Evolutionary conservation across 148 eudicot species (phyloP).

Genomic region (Rheum nobile): DNA sequence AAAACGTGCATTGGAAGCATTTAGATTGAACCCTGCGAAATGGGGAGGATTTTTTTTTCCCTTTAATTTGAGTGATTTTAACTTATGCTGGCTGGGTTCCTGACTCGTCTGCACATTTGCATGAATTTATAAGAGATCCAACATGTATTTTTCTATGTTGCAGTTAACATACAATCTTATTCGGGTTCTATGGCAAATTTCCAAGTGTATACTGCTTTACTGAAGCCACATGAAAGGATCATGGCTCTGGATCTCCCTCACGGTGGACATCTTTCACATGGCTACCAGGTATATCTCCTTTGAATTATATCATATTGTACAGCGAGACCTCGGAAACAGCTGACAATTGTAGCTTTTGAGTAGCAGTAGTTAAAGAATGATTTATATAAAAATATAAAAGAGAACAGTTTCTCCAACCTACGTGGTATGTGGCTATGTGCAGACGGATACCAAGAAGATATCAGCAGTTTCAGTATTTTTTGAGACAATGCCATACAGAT

Average conservation of each 20-base stretch:
- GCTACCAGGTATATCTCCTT: slow-evolving; percentile 67
- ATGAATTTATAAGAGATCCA: neutral
- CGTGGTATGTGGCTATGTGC: too few species aligned
- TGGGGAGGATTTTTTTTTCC: slow-evolving; percentile 63
- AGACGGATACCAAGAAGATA: slow-evolving; percentile 99
- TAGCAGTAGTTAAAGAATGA: neutral
- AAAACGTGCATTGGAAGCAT: slow-evolving; percentile 96
- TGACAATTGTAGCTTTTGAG: neutral
- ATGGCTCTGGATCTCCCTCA: slow-evolving; percentile 99
- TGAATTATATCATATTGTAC: neutral
- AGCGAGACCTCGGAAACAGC: neutral
- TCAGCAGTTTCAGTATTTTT: slow-evolving; percentile 92
- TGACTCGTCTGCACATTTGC: neutral
- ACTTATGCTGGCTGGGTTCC: neutral
- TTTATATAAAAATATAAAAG: neutral
- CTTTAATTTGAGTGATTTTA: too few species aligned
- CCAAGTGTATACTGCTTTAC: slow-evolving; percentile 87
- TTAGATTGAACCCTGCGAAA: slow-evolving; percentile 92
- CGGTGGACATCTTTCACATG: slow-evolving; percentile 99
- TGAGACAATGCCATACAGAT: slow-evolving; percentile 98
- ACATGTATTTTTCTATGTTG: slow-evolving; percentile 16
- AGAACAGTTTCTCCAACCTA: too few species aligned
- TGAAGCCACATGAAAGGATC: slow-evolving; percentile 98
- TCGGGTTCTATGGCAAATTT: slow-evolving; percentile 97
- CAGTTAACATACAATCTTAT: slow-evolving; percentile 95